phyloP scores from a whole-genome alignment of 108 stramenopile species.

The Nitzschia sp. region DNA sequence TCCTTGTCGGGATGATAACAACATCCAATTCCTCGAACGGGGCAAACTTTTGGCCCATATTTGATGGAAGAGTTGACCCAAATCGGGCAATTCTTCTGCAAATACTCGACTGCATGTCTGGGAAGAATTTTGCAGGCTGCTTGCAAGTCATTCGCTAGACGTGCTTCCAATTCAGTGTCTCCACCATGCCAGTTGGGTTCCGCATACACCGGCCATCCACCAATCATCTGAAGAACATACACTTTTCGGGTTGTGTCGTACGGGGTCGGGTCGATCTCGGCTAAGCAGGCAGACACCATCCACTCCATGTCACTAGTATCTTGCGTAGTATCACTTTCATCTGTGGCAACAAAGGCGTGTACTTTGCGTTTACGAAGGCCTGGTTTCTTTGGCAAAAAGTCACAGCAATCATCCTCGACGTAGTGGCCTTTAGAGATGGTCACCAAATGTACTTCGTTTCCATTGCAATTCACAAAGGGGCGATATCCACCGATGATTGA shows the following conservation, averaged over 20 bases:
- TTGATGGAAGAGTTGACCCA: conserved; percentile 65
- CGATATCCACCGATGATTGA: conserved; percentile 26
- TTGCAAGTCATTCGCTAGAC: conserved; percentile 53
- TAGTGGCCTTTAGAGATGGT: conserved; percentile 16
- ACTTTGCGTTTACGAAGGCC: not conserved
- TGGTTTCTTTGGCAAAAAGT: not conserved
- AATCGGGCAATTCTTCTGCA: conserved; percentile 54
- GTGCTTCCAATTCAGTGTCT: conserved; percentile 24
- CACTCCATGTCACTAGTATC: conserved; percentile 17
- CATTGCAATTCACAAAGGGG: conserved; percentile 4
- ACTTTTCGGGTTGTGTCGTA: conserved; percentile 58
- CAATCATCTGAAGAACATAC: conserved; percentile 50
- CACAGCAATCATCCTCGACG: conserved; percentile 12
- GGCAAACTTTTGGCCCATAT: conserved; percentile 70
- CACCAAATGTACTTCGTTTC: conserved; percentile 29
- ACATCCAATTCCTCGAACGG: conserved; percentile 43
- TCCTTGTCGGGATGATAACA: conserved; percentile 72
- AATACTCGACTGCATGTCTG: conserved; percentile 39
- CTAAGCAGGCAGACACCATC: conserved; percentile 29
- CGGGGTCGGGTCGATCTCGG: conserved; percentile 49
- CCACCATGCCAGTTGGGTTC: conserved; percentile 37
- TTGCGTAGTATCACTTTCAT: conserved; percentile 13
- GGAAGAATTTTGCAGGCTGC: conserved; percentile 51
- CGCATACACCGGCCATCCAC: conserved; percentile 62
- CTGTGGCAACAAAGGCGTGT: not conserved